Base-by-base conservation (phyloP, 1,284 basidiomycete species). In the Trametes hirsuta region DNA sequence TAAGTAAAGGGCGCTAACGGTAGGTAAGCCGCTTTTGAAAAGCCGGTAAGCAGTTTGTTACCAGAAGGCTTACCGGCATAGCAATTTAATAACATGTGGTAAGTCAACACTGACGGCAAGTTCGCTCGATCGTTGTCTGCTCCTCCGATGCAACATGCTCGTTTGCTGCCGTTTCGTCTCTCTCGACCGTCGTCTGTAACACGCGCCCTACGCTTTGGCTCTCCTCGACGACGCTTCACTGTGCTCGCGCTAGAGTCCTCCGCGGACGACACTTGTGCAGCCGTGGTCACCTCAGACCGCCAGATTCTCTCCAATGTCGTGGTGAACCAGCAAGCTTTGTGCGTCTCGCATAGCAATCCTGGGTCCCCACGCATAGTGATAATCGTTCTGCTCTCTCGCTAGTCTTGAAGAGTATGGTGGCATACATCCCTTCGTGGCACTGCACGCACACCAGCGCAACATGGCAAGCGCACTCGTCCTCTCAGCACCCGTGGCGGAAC, bases 221-320 rank as follows among this genome's bases (percentile, higher is more conserved):
- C 18, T 2, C 4, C 36, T 34, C 18, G 12, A 10, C 59, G 64
- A 10, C 10, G 6, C 1, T 86, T 90, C 67, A 88, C 84, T 2
- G 87, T 97, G 2, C 85, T 97, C 14, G 94, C 88, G 0, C 74
- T 97, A 39, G 90, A 92, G 72, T 85, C 90, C 0, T 94, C 92
- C 11, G 94, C 94, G 6, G 95, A 97, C 74, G 95, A 97, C 71
- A 91, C 93, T 1, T 95, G 93, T 68, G 93, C 88, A 15, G 90
- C 94, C 1, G 79, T 97, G 54, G 88, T 97, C 48, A 82, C 83
- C 34, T 88, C 86, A 1, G 76, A 84, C 22, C 81, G 85, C 9
- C 68, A 80, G 56, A 87, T 97, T 48, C 83, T 92, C 50, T 87
- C 93, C 3, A 95, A 94, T 73, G 82, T 95, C 8, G 90, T 97